A percentile compares a stretch with the other conserved stretches of the same genome.
These are phyloP conservation scores for Peterozyma xylosa DNA, from an alignment of 805 yeast genomes.

Conservation along the genomic window DNA sequence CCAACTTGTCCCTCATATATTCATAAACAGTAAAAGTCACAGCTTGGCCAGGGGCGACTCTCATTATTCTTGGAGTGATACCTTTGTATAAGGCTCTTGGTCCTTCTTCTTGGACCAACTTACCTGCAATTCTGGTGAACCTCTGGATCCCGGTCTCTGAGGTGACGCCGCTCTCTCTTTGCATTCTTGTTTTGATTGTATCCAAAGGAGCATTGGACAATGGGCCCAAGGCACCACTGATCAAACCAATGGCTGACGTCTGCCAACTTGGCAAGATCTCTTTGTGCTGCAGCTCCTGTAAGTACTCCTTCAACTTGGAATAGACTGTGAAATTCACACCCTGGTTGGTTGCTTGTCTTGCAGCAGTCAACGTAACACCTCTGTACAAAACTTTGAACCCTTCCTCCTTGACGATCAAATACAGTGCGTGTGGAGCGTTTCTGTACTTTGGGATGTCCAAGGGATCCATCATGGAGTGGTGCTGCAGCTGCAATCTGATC, in stretches of 20 bases:
- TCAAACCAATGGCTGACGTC: constrained; percentile 83
- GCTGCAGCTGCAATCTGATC: constrained; percentile 93
- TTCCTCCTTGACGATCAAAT: constrained; percentile 80
- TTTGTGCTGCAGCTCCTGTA: constrained; percentile 53
- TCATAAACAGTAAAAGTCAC: constrained; percentile 97
- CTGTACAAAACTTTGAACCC: constrained; percentile 84
- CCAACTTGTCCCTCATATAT: constrained; percentile 65
- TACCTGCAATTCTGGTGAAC: constrained; percentile 73
- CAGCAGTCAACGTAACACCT: constrained; percentile 93
- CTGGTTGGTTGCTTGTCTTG: constrained; percentile 96
- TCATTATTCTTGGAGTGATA: constrained; percentile 96
- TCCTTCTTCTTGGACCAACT: constrained; percentile 85
- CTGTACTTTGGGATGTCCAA: constrained; percentile 76
- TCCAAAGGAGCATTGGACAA: constrained; percentile 96
- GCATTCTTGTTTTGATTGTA: constrained; percentile 95
- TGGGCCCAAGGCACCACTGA: constrained; percentile 97
- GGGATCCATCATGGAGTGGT: constrained; percentile 83
- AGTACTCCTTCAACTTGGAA: constrained; percentile 68
- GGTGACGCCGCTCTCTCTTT: constrained; percentile 71
- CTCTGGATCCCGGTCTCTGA: constrained; percentile 63
- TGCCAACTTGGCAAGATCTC: constrained; percentile 83
- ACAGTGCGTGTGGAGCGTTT: constrained; percentile 88
- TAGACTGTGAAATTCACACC: constrained; percentile 97
- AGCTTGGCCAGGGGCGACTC: constrained; percentile 99
- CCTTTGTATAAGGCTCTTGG: constrained; percentile 86